A percentile compares a stretch with the other conserved stretches of the same genome.
These are phyloP conservation scores for Trichoderma virens DNA, from an alignment of 495 filamentous ascomycete species.

Conservation along the genomic window DNA sequence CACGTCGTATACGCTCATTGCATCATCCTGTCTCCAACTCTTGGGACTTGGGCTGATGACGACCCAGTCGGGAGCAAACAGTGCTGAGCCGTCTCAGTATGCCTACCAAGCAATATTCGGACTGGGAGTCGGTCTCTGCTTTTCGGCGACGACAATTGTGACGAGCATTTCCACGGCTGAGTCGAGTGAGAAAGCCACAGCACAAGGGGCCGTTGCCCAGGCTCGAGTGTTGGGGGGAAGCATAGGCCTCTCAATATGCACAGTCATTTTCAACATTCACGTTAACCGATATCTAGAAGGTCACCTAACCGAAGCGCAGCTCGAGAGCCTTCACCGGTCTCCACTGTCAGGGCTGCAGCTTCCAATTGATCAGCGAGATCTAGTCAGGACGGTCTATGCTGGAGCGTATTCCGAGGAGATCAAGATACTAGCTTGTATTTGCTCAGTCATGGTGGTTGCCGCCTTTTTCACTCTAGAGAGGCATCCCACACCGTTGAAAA, in stretches of 20 bases:
- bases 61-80: conserved; percentile 22
- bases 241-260: conserved; percentile 43
- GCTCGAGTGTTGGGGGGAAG: conserved; percentile 50
- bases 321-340: conserved; percentile 23
- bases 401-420: conserved; percentile 24
- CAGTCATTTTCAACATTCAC: conserved; percentile 34
- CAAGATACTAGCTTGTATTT: conserved; percentile 20
- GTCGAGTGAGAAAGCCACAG: conserved; percentile 41
- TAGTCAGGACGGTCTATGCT: conserved; percentile 16
- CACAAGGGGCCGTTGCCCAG: conserved; percentile 48
- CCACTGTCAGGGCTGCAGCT: conserved; percentile 7
- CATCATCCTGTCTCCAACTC: conserved; percentile 42
- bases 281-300: conserved; percentile 16
- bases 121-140: conserved; percentile 43
- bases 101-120: conserved; percentile 49
- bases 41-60: conserved; percentile 45
- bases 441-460: conserved; percentile 4
- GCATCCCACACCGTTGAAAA: neutral
- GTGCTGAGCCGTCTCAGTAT: conserved; percentile 30
- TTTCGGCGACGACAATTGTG: conserved; percentile 44
- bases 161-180: conserved; percentile 39
- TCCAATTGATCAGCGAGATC: neutral
- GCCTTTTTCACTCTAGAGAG: conserved; percentile 5
- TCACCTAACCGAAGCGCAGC: conserved; percentile 19
- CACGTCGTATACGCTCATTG: conserved; percentile 42